Evolutionary conservation across 2,329 filamentous ascomycete genomes (phyloP).

Genomic region (Fusarium tanahbumbuense): DNA sequence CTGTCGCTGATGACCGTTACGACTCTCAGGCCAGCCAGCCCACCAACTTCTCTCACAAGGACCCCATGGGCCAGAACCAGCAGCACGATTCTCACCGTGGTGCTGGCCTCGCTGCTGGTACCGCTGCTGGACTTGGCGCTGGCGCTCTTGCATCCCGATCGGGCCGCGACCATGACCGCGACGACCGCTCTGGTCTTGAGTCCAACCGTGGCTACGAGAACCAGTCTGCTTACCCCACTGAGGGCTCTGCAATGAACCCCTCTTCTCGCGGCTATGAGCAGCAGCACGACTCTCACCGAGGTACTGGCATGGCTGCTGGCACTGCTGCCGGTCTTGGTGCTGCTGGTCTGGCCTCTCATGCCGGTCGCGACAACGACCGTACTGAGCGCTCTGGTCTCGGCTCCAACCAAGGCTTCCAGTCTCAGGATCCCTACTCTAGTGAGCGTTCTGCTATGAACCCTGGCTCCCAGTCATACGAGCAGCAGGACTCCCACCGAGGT

Average conservation of each 20-base stretch:
- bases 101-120: neutral
- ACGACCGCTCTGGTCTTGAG: neutral
- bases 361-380: neutral
- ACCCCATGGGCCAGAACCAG: neutral
- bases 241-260: neutral
- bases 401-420: neutral
- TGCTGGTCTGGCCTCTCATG: neutral
- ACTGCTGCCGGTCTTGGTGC: slow-evolving; percentile 5
- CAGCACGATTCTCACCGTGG: slow-evolving; percentile 15
- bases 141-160: neutral
- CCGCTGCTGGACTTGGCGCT: slow-evolving; percentile 1
- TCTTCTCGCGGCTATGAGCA: neutral
- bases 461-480: neutral
- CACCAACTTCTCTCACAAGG: slow-evolving; percentile 18
- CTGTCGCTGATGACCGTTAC: neutral
- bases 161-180: neutral
- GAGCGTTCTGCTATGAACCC: neutral
- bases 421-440: neutral
- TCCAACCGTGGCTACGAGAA: neutral
- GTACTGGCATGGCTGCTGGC: neutral
- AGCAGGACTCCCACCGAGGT: slow-evolving; percentile 1
- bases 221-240: neutral
- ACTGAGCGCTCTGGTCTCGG: neutral
- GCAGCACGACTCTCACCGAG: slow-evolving; percentile 12
- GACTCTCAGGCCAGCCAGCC: neutral